Evolutionary conservation across 1,139 yeast species (phyloP).

Genomic region (Oligophagozyma castellii): DNA sequence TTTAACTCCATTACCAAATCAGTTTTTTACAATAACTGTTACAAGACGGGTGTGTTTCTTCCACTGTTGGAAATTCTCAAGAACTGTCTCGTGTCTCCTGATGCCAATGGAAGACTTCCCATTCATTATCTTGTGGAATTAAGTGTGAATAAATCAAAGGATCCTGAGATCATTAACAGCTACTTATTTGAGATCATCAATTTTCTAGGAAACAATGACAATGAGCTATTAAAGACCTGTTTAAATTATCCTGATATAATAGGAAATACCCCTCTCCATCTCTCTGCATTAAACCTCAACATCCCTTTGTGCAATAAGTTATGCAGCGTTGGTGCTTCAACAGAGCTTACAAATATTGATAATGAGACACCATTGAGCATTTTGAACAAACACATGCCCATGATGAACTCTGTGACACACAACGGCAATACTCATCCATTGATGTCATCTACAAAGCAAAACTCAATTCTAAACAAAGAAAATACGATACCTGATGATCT

Average conservation of each 20-base stretch:
- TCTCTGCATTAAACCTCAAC: constrained; percentile 32
- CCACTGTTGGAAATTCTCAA: constrained; percentile 56
- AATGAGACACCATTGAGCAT: constrained; percentile 21
- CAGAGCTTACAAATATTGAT: constrained; percentile 17
- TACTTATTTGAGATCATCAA: constrained; percentile 29
- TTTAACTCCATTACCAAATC: constrained; percentile 77
- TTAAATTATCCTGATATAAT: constrained; percentile 55
- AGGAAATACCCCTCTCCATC: constrained; percentile 57
- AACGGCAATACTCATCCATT: not conserved
- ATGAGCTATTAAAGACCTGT: constrained; percentile 43
- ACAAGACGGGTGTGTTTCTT: constrained; percentile 62
- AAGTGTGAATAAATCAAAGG: constrained; percentile 38
- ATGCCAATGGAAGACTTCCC: constrained; percentile 58
- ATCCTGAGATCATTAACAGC: constrained; percentile 25
- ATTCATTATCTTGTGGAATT: constrained; percentile 59
- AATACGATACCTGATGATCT: not conserved
- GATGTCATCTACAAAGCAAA: not conserved
- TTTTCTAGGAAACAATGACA: constrained; percentile 25
- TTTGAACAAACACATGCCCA: constrained; percentile 23
- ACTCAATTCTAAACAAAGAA: not conserved
- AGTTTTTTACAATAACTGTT: constrained; percentile 78
- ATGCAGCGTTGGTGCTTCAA: constrained; percentile 21
- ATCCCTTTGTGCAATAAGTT: constrained; percentile 21
- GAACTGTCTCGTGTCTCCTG: constrained; percentile 59
- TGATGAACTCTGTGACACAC: not conserved